Evolutionary conservation across 768 basidiomycete genomes (phyloP), one percentile per base, ranked within the genome.

Genomic region (Termitomyces sp.): DNA sequence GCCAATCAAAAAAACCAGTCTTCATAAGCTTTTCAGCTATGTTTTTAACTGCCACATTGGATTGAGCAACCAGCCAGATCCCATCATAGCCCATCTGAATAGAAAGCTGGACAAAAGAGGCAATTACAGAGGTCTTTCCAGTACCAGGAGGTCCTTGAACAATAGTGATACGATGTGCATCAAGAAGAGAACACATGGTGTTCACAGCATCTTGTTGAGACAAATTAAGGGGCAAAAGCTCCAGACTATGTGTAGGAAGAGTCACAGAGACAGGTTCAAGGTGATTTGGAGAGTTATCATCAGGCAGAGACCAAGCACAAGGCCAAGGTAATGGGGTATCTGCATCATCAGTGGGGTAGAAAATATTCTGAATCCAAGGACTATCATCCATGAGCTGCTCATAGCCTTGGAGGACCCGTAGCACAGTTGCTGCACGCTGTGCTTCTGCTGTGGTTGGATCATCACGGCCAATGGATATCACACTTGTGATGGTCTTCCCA

Each of bases 31-130:
- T 91, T 68, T 91, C 89, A 56, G 90, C 92, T 75, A 94, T 93
- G 65, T 94, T 94, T 72, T 92, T 93, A 22, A 94, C 92, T 51
- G 91, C 92, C 53, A 94, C 85, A 77, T 94, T 94, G 18, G 89
- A 90, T 68, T 94, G 90, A 38, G 92, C 90, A 68, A 92, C 77
- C 6, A 94, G 82, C 89, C 91, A 94, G 13, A 92, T 85, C 0
- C 89, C 86, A 63, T 70, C 65, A 20, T 72, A 68, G 0, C 76
- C 76, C 51, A 67, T 67, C 32, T 70, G 64, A 24, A 82, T 67
- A 42, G 85, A 81, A 64, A 75, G 74, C 22, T 79, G 71, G 12
- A 88, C 85, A 79, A 77, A 89, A 7, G 82, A 76, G 12, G 85
- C 84, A 72, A 90, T 90, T 2, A 90, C 88, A 46, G 86, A 85